Evolutionary conservation across 768 basidiomycete species (phyloP), one percentile per base, ranked within the genome.

Genomic region (Tricholoma sp.): DNA sequence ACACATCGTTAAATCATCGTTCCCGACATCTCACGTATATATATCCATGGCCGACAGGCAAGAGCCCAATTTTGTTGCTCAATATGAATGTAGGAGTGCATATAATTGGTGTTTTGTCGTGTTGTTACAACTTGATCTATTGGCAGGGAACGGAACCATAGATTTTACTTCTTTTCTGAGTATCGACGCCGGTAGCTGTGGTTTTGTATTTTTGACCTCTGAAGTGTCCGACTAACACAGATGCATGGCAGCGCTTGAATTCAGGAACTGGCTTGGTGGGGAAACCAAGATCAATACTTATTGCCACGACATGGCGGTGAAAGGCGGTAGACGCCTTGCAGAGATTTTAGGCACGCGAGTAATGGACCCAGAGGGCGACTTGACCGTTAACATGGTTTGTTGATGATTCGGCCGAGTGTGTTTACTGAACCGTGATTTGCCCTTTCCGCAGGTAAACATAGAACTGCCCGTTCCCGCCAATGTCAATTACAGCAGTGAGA

Each of bases 251-350:
- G 94, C 92, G 0, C 68, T 94, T 7, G 81, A 88, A 41, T 94
- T 93, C 72, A 83, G 94, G 37, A 70, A 82, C 55, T 84, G 83
- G 78, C 73, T 94, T 11, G 92, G 93, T 0, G 93, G 94, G 2
- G 93, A 96, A 70, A 72, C 80, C 29, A 81, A 79, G 61, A 93
- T 94, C 57, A 84, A 84, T 59, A 75, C 73, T 1, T 94, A 94
- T 68, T 90, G 85, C 61, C 88, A 86, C 66, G 64, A 76, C 9
- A 78, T 94, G 7, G 92, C 91, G 2, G 58, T 86, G 5, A 69
- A 78, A 45, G 93, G 92, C 18, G 89, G 87, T 0, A 78, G 79
- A 61, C 71, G 72, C 4, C 74, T 94, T 5, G 84, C 86, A 0
- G 75, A 85, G 63, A 71, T 84, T 3, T 72, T 93, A 21, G 84